Conservation (phyloP, 2,329 filamentous ascomycete genomes). For the Talaromyces sp. region DNA sequence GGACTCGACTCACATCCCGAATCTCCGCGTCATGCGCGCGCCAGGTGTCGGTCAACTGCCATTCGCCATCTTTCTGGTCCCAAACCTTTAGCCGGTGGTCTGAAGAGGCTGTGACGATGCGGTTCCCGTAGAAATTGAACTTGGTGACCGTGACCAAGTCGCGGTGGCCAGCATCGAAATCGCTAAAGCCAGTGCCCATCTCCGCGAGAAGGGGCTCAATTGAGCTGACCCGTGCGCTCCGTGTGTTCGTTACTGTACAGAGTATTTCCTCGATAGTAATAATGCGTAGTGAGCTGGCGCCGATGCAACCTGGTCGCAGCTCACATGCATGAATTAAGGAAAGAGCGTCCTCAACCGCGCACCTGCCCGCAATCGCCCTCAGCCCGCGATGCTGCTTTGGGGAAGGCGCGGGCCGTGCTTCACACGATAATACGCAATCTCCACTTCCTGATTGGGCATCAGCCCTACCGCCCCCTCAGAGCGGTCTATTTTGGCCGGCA, state of each 20-base stretch:
- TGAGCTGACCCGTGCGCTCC: not conserved
- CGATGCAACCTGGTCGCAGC: not conserved
- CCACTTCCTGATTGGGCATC: not conserved
- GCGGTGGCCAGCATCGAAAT: conserved; percentile 43
- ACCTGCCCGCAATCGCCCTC: not conserved
- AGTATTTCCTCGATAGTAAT: not conserved
- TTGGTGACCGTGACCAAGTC: conserved; percentile 77
- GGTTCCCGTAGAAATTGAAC: conserved; percentile 89
- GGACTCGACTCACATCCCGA: conserved; percentile 60
- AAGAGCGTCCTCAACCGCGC: not conserved
- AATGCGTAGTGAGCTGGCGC: not conserved
- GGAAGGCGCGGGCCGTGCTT: not conserved
- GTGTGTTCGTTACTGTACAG: not conserved
- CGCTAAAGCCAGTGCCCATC: conserved; percentile 34
- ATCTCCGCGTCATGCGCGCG: conserved; percentile 86
- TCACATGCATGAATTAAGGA: not conserved
- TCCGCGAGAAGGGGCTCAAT: conserved; percentile 6
- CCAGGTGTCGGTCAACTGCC: conserved; percentile 83
- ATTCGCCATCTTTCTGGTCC: conserved; percentile 68
- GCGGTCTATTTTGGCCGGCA: conserved; percentile 22
- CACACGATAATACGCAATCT: conserved; percentile 6
- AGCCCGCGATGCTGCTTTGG: conserved; percentile 5
- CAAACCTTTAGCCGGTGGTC: conserved; percentile 93
- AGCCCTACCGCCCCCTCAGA: not conserved
- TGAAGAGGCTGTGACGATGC: conserved; percentile 83